phyloP scores from a whole-genome alignment of 805 yeast species.

The Kregervanrija delftensis region DNA sequence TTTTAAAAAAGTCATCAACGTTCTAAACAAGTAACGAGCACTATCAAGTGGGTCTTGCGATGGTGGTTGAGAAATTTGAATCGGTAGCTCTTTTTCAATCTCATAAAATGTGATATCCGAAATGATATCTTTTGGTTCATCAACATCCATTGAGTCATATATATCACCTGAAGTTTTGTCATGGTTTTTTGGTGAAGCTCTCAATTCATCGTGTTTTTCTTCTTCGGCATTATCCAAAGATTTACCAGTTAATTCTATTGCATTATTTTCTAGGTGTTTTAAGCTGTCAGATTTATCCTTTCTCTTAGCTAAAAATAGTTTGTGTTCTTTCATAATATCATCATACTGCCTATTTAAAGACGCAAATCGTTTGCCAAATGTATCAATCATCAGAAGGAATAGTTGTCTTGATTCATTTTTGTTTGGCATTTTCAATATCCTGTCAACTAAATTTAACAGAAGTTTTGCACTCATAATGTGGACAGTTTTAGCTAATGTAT shows the following conservation, averaged over 20 bases:
- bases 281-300: constrained; percentile 36
- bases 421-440: constrained; percentile 75
- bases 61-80: constrained; percentile 45
- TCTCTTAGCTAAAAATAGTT: constrained; percentile 40
- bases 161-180: neutral
- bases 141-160: constrained; percentile 14
- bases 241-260: constrained; percentile 29
- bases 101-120: constrained; percentile 35
- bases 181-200: neutral
- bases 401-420: constrained; percentile 79
- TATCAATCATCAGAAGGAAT: constrained; percentile 77
- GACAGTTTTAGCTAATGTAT: constrained; percentile 75
- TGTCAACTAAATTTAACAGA: constrained; percentile 78
- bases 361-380: constrained; percentile 77
- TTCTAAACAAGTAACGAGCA: constrained; percentile 80
- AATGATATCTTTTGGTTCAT: constrained; percentile 4
- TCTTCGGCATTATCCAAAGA: constrained; percentile 12
- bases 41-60: constrained; percentile 72
- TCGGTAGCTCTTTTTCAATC: constrained; percentile 46
- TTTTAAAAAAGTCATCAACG: constrained; percentile 82
- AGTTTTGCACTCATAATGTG: constrained; percentile 96
- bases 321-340: constrained; percentile 57
- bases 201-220: constrained; percentile 3
- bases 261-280: constrained; percentile 30
- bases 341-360: constrained; percentile 67